Base-by-base conservation (phyloP, 306 rosid species). In the Cucumis hystrix region DNA sequence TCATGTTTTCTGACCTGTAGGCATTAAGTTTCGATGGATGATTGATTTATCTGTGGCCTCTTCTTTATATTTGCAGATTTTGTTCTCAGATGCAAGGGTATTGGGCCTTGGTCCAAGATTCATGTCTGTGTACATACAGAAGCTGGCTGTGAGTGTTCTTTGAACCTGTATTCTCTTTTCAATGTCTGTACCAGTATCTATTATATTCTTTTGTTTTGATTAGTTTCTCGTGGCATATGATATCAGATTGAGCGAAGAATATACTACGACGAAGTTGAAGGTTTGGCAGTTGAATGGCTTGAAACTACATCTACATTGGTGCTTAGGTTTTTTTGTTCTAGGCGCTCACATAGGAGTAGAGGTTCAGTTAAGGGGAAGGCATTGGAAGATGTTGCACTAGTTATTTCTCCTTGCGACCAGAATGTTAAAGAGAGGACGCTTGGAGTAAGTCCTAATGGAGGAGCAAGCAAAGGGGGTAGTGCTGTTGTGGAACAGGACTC, bases 71-170 rank as follows among this genome's bases (percentile, higher is more conserved):
- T 56, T 85, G 85, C 96, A 95, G 99, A 81, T 87, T 57, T 80
- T 90, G 33, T 68, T 89, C 13, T 89, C 99, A 57, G 89, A 90
- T 82, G 99, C 99, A 75, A 88, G 97, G 89, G 81, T 95, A 75
- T 17, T 95, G 87, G 93, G 97, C 58, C 83, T 92, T 37, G 99
- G 99, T 80, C 97, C 99, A 23, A 88, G 83, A 83, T 95, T 95
- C 86, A 90, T 95, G 99, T 88, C 97, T 76, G 79, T 95, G 68
- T 92, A 95, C 80, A 77, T 95, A 78, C 90, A 89, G 66, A 92
- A 87, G 89, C 82, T 92, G 45, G 93, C 95, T 74, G 98, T 95
- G 86, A 89, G 98, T 89, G 54, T 52, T 78, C 68, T 82, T 55
- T 54, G 35, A 49, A 35, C 65, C 47, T 33, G 37, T 15, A 43